Evolutionary conservation across 2,329 filamentous ascomycete species (phyloP).

Genomic region (Fusarium pseudograminearum): DNA sequence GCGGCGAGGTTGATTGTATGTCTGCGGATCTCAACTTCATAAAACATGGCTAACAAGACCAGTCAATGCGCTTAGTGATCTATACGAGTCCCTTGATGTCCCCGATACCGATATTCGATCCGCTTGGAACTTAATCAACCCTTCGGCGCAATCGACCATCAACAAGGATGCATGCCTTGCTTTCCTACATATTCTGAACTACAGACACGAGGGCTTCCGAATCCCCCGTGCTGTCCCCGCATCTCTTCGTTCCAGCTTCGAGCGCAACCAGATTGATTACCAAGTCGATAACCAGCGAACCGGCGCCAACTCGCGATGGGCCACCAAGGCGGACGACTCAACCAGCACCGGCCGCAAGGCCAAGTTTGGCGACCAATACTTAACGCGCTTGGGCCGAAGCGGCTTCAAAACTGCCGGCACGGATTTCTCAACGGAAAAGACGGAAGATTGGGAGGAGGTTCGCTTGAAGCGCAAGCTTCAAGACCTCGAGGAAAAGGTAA

Average conservation of each 20-base stretch:
- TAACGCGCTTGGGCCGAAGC: slow-evolving; percentile 87
- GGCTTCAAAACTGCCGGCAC: slow-evolving; percentile 87
- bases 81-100: slow-evolving; percentile 85
- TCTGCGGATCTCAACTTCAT: slow-evolving; percentile 25
- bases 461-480: slow-evolving; percentile 90
- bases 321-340: slow-evolving; percentile 79
- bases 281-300: slow-evolving; percentile 81
- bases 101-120: slow-evolving; percentile 85
- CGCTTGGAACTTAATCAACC: slow-evolving; percentile 98
- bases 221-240: slow-evolving; percentile 93
- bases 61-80: slow-evolving; percentile 82
- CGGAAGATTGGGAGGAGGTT: slow-evolving; percentile 98
- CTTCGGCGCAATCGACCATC: slow-evolving; percentile 82
- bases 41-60: slow-evolving; percentile 35
- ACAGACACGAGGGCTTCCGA: slow-evolving; percentile 93
- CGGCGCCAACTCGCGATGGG: slow-evolving; percentile 79
- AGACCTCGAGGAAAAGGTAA: slow-evolving; percentile 89
- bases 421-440: slow-evolving; percentile 86
- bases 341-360: slow-evolving; percentile 91
- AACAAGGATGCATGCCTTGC: slow-evolving; percentile 95
- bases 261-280: slow-evolving; percentile 97
- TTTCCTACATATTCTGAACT: slow-evolving; percentile 96
- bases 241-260: slow-evolving; percentile 90
- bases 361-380: slow-evolving; percentile 97
- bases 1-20: slow-evolving; percentile 85